A percentile compares a stretch with the other conserved stretches of the same genome.
phyloP scores from a whole-genome alignment of 2,329 filamentous ascomycete genomes.

The Microdochium bolleyi region DNA sequence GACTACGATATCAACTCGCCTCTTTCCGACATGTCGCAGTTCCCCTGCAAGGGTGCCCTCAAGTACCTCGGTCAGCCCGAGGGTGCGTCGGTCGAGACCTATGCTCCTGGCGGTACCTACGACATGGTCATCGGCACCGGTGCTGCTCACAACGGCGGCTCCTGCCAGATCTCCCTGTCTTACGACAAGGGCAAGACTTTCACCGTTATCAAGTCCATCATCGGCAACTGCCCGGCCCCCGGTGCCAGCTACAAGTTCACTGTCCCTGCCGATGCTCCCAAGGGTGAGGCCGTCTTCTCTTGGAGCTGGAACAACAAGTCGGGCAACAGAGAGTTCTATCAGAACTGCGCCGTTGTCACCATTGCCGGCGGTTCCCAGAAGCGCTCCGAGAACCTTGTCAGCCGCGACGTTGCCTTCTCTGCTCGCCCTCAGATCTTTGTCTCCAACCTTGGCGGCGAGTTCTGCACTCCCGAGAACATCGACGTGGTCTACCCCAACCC shows the following conservation, averaged over 20 bases:
- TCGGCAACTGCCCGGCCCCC: slow-evolving; percentile 27
- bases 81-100: slow-evolving; percentile 50
- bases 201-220: slow-evolving; percentile 42
- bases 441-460: slow-evolving; percentile 54
- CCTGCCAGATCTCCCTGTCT: slow-evolving; percentile 68
- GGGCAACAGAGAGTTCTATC: slow-evolving; percentile 80
- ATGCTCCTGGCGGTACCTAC: slow-evolving; percentile 53
- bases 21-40: slow-evolving; percentile 53
- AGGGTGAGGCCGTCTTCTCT: slow-evolving; percentile 53
- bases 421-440: slow-evolving; percentile 61
- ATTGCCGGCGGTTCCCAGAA: slow-evolving; percentile 35
- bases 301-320: slow-evolving; percentile 75
- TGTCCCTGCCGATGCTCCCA: slow-evolving; percentile 55
- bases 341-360: slow-evolving; percentile 70
- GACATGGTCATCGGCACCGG: slow-evolving; percentile 57
- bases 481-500: slow-evolving; percentile 61
- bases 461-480: slow-evolving; percentile 50
- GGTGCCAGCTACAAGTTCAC: slow-evolving; percentile 54
- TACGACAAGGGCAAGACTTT: slow-evolving; percentile 65
- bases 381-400: slow-evolving; percentile 21
- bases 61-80: slow-evolving; percentile 36
- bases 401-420: slow-evolving; percentile 31
- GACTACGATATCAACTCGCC: slow-evolving; percentile 70
- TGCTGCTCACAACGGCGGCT: slow-evolving; percentile 60
- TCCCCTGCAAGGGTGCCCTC: slow-evolving; percentile 65